Evolutionary conservation across 257 asterid genomes (phyloP).

Genomic region (Ilex aquifolium): DNA sequence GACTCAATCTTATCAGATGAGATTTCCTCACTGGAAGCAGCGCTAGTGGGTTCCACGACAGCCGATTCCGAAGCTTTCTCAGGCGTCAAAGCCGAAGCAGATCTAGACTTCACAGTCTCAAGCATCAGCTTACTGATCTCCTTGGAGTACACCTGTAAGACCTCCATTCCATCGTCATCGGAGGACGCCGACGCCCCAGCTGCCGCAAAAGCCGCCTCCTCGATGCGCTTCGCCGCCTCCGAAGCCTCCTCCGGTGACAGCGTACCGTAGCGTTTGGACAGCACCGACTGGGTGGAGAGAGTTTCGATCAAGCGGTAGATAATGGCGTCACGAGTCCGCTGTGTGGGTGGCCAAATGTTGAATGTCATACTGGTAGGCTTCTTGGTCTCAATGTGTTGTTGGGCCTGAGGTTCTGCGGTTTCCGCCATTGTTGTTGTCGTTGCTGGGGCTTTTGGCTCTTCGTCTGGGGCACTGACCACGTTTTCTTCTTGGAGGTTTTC

Average conservation of each 20-base stretch:
- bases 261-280: conserved; percentile 15
- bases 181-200: conserved; percentile 3
- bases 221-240: conserved; percentile 9
- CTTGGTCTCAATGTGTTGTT: neutral
- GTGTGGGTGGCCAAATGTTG: conserved; percentile 21
- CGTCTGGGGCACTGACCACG: too few relatives aligned
- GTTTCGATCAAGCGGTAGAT: conserved; percentile 13
- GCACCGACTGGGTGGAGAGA: conserved; percentile 8
- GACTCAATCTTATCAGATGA: neutral
- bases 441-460: neutral
- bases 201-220: conserved; percentile 10
- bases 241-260: conserved; percentile 7
- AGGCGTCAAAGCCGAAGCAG: neutral
- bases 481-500: too few relatives aligned
- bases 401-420: neutral
- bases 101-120: conserved; percentile 10
- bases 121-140: conserved; percentile 19
- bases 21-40: neutral
- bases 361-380: neutral
- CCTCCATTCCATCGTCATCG: conserved; percentile 11
- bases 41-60: neutral
- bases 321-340: conserved; percentile 20
- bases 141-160: conserved; percentile 21
- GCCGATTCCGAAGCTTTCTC: neutral
- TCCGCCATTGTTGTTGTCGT: conserved; percentile 1